Base-by-base conservation (phyloP, 805 yeast genomes). In the Dipodascus geniculatus region DNA sequence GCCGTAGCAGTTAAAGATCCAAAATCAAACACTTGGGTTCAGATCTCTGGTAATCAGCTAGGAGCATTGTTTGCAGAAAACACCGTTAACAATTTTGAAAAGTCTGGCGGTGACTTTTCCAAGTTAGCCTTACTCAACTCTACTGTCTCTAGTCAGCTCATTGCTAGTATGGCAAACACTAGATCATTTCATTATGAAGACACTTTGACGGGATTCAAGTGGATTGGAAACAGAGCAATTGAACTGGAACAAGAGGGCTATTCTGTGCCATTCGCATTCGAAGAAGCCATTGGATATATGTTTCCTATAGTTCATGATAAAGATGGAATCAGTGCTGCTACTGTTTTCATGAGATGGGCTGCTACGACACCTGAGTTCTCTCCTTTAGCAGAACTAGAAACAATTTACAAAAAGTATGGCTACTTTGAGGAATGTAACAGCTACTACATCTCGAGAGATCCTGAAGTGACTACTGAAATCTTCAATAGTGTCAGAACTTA, bases 201-300 rank as follows among this genome's bases (percentile, higher is more conserved):
- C 57, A 91, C 98, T 0, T 74, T 91, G 54, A 91, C 98, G 0
- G 99, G 99, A 1, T 91, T 91, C 73, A 91, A 91, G 69, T 91
- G 99, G 99, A 83, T 91, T 38, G 99, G 98, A 2, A 91, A 91
- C 64, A 78, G 80, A 58, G 93, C 96, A 1, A 79, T 84, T 35
- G 85, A 82, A 4, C 71, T 87, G 50, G 88, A 85, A 58, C 57
- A 63, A 0, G 65, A 77, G 48, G 96, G 95, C 0, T 80, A 63
- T 61, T 57, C 52, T 2, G 96, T 90, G 1, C 95, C 96, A 0
- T 89, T 91, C 71, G 97, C 87, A 0, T 91, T 77, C 65, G 99
- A 91, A 68, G 99, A 91, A 65, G 98, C 98, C 1, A 85, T 91
- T 59, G 99, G 99, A 1, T 91, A 80, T 70, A 87, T 91, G 97